Percentiles rank a stretch among this genome's conserved stretches.
phyloP scores from a whole-genome alignment of 441 rosid genomes.

The Gossypium gossypioides region DNA sequence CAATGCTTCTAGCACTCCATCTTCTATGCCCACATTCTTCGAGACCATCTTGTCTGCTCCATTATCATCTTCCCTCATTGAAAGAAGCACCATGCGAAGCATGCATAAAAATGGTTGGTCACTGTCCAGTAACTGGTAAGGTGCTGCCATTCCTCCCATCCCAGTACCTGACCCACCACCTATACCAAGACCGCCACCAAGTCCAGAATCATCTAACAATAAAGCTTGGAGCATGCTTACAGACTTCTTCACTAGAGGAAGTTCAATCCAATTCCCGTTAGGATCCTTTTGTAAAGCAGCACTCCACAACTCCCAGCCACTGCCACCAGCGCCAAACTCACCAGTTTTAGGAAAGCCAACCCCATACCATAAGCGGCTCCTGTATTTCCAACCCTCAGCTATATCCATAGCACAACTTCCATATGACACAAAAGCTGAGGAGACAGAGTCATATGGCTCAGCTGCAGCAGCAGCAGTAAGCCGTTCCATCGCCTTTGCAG shows the following conservation, averaged over 20 bases:
- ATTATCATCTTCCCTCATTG: constrained; percentile 95
- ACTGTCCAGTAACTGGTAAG: constrained; percentile 91
- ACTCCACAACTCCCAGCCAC: constrained; percentile 86
- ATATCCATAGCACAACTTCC: constrained; percentile 92
- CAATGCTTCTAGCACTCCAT: constrained; percentile 38
- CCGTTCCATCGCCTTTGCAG: constrained; percentile 88
- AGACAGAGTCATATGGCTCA: constrained; percentile 95
- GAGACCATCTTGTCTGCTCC: constrained; percentile 69
- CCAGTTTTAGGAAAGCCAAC: constrained; percentile 78
- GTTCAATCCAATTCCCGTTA: constrained; percentile 93
- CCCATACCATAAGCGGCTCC: constrained; percentile 97
- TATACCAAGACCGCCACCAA: constrained; percentile 99
- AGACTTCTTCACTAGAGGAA: constrained; percentile 85
- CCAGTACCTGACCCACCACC: constrained; percentile 99
- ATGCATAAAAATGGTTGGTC: constrained; percentile 99
- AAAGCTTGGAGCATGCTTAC: constrained; percentile 96
- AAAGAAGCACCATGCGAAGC: constrained; percentile 97
- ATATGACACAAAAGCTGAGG: constrained; percentile 95
- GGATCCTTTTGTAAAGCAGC: constrained; percentile 83
- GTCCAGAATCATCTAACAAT: constrained; percentile 89
- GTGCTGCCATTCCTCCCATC: constrained; percentile 99
- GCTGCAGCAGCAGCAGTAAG: constrained; percentile 96
- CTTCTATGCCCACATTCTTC: constrained; percentile 52
- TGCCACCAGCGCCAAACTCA: constrained; percentile 61
- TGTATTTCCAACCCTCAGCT: constrained; percentile 95